A percentile compares a stretch with the other conserved stretches of the same genome.
These are phyloP conservation scores for Gardenia jasminoides DNA, from an alignment of 257 asterid species.

Conservation along the genomic window DNA sequence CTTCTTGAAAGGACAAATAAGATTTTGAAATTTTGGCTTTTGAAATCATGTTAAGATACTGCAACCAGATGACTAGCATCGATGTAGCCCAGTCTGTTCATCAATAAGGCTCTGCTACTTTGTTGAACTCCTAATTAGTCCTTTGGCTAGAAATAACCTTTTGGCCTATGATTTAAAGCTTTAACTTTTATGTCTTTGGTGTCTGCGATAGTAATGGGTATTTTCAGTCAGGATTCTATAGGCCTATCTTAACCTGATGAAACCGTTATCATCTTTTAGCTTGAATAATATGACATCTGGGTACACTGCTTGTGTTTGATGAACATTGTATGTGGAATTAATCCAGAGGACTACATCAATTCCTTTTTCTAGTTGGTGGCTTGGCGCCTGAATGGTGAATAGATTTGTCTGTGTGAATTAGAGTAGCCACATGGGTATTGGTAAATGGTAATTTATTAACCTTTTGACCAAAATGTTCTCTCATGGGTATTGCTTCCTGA, in stretches of 20 bases:
- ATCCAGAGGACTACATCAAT: not conserved
- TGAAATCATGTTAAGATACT: not conserved
- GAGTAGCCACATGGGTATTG: not conserved
- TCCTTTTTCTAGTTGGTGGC: not conserved
- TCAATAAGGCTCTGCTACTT: not conserved
- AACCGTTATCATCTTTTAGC: not conserved
- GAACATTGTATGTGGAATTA: not conserved
- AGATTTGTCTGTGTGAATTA: not conserved
- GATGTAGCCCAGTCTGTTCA: not conserved
- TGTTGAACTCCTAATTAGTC: not conserved
- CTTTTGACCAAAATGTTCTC: not conserved
- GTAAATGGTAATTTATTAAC: not conserved
- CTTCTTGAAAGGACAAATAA: not conserved
- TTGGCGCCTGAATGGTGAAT: not conserved
- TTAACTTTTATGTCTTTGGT: not conserved
- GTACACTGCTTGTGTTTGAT: not conserved
- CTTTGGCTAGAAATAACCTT: not conserved
- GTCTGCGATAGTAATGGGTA: not conserved
- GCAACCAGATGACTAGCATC: not conserved
- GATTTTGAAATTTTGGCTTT: not conserved
- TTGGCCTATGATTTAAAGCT: not conserved
- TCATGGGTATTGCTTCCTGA: conserved; percentile 8
- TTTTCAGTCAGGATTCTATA: not conserved
- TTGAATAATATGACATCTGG: not conserved
- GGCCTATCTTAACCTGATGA: too few relatives aligned